Conservation (phyloP, 2,329 filamentous ascomycete genomes). For the Penicillium sclerotiorum region DNA sequence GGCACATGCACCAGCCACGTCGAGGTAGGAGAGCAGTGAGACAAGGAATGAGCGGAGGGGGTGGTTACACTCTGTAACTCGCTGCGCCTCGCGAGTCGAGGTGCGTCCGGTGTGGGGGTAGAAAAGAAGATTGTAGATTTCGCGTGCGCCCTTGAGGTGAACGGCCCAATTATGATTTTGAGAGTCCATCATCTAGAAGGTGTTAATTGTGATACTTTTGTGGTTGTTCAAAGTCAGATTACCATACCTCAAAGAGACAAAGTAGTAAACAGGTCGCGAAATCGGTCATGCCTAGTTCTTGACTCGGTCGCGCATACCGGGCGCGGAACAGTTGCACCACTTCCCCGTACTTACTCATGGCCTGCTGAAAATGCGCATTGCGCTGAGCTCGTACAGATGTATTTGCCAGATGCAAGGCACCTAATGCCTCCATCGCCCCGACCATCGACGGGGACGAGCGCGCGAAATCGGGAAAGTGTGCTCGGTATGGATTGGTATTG, state of each 20-base stretch:
- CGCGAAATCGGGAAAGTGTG: slow-evolving; percentile 36
- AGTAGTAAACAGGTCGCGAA: slow-evolving; percentile 40
- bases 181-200: slow-evolving; percentile 41
- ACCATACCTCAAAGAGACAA: slow-evolving; percentile 37
- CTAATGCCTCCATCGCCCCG: slow-evolving; percentile 44
- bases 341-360: slow-evolving; percentile 42
- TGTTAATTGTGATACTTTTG: neutral
- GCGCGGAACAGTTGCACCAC: slow-evolving; percentile 38
- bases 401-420: slow-evolving; percentile 46
- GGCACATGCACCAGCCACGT: slow-evolving; percentile 43
- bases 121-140: slow-evolving; percentile 41
- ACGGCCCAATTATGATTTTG: slow-evolving; percentile 42
- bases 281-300: slow-evolving; percentile 31
- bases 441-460: slow-evolving; percentile 38
- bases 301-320: slow-evolving; percentile 27
- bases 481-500: slow-evolving; percentile 41
- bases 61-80: slow-evolving; percentile 35
- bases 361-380: slow-evolving; percentile 39
- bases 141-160: slow-evolving; percentile 42
- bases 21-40: slow-evolving; percentile 43
- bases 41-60: slow-evolving; percentile 42
- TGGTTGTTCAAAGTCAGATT: neutral
- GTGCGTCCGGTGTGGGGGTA: slow-evolving; percentile 24
- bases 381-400: slow-evolving; percentile 36
- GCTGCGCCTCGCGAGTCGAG: slow-evolving; percentile 29